Conservation (phyloP, 108 stramenopile genomes). For the Pseudonitzschia delicatissima region DNA sequence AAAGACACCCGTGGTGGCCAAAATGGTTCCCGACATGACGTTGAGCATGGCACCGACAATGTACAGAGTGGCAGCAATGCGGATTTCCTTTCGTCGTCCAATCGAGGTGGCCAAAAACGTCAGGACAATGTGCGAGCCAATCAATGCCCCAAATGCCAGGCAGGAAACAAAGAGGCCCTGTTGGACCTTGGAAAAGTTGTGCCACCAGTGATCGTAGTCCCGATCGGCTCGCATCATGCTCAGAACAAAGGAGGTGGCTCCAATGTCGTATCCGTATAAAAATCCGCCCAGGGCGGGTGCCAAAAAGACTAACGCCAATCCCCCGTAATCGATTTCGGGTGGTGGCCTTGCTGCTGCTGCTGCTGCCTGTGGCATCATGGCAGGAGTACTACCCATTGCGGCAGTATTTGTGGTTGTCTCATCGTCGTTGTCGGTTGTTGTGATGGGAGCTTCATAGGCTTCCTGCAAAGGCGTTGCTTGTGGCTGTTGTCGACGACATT, state of each 20-base stretch:
- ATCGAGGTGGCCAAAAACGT: conserved; percentile 35
- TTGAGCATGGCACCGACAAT: conserved; percentile 50
- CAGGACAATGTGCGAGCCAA: conserved; percentile 39
- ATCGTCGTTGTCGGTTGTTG: too few relatives aligned
- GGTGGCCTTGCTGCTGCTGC: not conserved
- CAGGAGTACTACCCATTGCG: too few relatives aligned
- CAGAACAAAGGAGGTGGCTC: conserved; percentile 43
- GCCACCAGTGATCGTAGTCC: conserved; percentile 41
- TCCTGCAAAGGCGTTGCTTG: too few relatives aligned
- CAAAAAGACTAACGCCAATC: conserved; percentile 37
- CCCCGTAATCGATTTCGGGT: conserved; percentile 27
- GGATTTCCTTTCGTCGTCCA: conserved; percentile 65
- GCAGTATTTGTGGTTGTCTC: too few relatives aligned
- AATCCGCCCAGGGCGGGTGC: conserved; percentile 38
- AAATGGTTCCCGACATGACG: conserved; percentile 27
- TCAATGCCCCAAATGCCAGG: conserved; percentile 35
- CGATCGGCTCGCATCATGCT: conserved; percentile 22
- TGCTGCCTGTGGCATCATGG: not conserved
- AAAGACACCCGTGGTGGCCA: conserved; percentile 12
- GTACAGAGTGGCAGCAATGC: conserved; percentile 54
- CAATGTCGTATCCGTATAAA: conserved; percentile 32
- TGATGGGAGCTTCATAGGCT: too few relatives aligned
- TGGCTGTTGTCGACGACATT: too few relatives aligned
- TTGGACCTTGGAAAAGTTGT: conserved; percentile 17
- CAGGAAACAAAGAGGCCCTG: conserved; percentile 31